Conservation (phyloP, 768 basidiomycete species). For the Leccinum longicurvipes region DNA sequence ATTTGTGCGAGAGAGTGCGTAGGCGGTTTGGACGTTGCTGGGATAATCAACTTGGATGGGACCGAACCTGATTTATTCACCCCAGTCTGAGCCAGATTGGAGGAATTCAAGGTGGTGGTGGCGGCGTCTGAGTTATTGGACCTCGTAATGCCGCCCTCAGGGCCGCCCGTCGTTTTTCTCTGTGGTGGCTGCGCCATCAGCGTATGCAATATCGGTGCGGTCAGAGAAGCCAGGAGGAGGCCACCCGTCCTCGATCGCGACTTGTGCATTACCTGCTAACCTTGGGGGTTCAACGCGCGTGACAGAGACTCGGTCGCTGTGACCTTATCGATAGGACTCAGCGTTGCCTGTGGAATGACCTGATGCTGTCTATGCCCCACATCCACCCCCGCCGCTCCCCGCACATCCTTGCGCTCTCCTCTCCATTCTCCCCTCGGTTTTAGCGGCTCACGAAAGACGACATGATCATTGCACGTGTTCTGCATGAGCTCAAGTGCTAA, state of each 20-base stretch:
- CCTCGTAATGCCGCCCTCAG: slow-evolving; percentile 21
- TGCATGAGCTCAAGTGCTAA: slow-evolving; percentile 68
- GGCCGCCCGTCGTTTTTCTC: slow-evolving; percentile 35
- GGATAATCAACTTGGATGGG: slow-evolving; percentile 80
- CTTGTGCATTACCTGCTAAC: slow-evolving; percentile 31
- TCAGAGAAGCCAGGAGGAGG: slow-evolving; percentile 39
- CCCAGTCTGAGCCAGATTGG: slow-evolving; percentile 25
- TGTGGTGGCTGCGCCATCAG: slow-evolving; percentile 54
- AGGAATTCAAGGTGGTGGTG: slow-evolving; percentile 13
- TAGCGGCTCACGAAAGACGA: slow-evolving; percentile 38
- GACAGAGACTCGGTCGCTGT: slow-evolving; percentile 47
- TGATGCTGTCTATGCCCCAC: slow-evolving; percentile 26
- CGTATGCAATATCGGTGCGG: slow-evolving; percentile 59
- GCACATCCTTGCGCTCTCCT: too few relatives aligned
- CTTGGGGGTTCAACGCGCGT: slow-evolving; percentile 41
- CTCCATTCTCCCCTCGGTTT: slow-evolving; percentile 48
- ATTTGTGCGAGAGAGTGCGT: too few relatives aligned
- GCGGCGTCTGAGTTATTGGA: too few relatives aligned
- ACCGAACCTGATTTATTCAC: slow-evolving; percentile 43
- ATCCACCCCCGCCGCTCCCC: too few relatives aligned
- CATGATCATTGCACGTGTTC: too few relatives aligned
- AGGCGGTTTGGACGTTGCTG: too few relatives aligned
- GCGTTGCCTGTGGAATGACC: slow-evolving; percentile 39
- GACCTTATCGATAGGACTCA: slow-evolving; percentile 38
- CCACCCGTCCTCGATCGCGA: slow-evolving; percentile 36